Evolutionary conservation across 768 basidiomycete genomes (phyloP), one percentile per base, ranked within the genome.

Genomic region (Termitomyces sp.): DNA sequence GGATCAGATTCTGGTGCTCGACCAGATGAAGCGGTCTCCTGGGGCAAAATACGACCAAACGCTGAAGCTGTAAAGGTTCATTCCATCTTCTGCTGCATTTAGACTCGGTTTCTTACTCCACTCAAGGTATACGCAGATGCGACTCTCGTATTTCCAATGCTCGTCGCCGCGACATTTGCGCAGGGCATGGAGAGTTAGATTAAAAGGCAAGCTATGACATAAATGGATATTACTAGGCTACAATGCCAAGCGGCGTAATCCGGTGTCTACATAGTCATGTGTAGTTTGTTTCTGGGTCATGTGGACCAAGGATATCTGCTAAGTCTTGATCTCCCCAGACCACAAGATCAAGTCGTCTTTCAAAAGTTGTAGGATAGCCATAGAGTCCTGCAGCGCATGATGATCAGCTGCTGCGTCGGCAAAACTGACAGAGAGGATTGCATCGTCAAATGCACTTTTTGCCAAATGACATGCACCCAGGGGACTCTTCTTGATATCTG

Each of bases 1-100:
- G 97, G 97, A 2, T 98, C 94, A 8, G 96, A 98, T 70, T 95
- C 95, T 6, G 96, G 96, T 18, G 95, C 97, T 33, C 79, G 92
- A 58, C 97, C 97, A 9, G 97, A 99, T 65, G 97, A 99, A 73
- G 97, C 97, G 1, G 85, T 99, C 26, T 94, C 92, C 3, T 99
- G 97, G 97, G 97, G 97, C 1, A 99, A 99, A 77, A 98, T 98
- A 61, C 83, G 93, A 36, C 87, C 89, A 13, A 87, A 86, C 9
- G 79, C 92, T 5, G 87, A 92, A 69, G 79, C 90, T 8, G 85
- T 94, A 6, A 93, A 96, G 80, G 93, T 90, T 62, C 18, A 3
- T 38, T 10, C 5, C 44, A 10, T 14, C 24, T 47, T 58, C 42
- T 28, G 26, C 48, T 42, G 47, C n/a, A 49, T n/a, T 33, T 33